phyloP scores from a whole-genome alignment of 345 rosid genomes.

The Sapria himalayana region DNA sequence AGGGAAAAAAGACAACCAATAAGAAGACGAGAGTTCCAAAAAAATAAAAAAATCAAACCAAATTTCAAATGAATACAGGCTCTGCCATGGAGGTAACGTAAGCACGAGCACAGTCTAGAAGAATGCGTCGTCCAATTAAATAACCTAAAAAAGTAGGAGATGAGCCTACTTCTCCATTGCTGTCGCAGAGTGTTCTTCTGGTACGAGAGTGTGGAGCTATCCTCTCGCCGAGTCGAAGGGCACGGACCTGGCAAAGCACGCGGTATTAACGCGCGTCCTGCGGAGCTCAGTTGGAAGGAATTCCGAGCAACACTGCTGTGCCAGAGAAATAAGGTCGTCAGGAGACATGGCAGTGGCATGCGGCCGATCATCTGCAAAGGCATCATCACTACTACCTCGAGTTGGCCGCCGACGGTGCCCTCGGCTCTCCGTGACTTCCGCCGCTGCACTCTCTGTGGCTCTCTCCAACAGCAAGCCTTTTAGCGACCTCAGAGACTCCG shows the following conservation, averaged over 20 bases:
- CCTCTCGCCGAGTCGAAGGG: slow-evolving; percentile 43
- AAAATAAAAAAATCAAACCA: no score
- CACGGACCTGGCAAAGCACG: slow-evolving; percentile 62
- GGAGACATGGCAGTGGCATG: slow-evolving; percentile 61
- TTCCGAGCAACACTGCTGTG: slow-evolving; percentile 65
- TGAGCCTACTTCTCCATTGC: no score
- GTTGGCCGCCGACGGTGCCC: slow-evolving; percentile 63
- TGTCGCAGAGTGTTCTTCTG: no score
- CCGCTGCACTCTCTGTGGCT: slow-evolving; percentile 58
- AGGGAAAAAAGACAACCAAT: no score
- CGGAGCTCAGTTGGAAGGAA: slow-evolving; percentile 69
- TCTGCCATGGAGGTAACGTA: no score
- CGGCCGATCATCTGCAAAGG: slow-evolving; percentile 61
- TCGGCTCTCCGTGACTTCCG: slow-evolving; percentile 44
- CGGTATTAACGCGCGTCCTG: slow-evolving; percentile 78
- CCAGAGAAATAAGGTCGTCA: slow-evolving; percentile 75
- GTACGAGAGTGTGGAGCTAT: no score
- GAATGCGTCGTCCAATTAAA: no score
- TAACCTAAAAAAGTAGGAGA: no score
- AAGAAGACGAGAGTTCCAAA: no score
- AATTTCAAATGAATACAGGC: no score
- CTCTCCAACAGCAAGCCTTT: slow-evolving; percentile 77
- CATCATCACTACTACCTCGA: slow-evolving; percentile 91
- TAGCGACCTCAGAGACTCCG: slow-evolving; percentile 52
- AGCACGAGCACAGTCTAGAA: no score